Evolutionary conservation across 1,284 basidiomycete genomes (phyloP).

Genomic region (Pseudozyma thailandica): DNA sequence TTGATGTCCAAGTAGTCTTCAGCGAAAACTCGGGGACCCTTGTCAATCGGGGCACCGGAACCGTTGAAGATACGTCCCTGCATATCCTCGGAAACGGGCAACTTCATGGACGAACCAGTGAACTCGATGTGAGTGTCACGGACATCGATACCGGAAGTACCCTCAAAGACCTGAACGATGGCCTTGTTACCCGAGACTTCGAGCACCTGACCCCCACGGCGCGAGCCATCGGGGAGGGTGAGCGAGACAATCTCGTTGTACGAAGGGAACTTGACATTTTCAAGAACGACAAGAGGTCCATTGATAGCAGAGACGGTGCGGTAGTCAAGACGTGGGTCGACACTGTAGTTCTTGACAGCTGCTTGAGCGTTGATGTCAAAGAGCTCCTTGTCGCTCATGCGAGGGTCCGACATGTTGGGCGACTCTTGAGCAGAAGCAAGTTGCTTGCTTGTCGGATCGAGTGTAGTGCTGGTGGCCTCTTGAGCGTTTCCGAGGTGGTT

Average conservation of each 20-base stretch:
- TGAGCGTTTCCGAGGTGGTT: too few species aligned
- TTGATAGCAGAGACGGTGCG: constrained; percentile 95
- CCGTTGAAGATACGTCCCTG: constrained; percentile 99
- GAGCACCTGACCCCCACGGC: constrained; percentile 95
- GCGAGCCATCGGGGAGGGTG: constrained; percentile 93
- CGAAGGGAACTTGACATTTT: constrained; percentile 99
- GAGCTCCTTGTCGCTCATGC: constrained; percentile 76
- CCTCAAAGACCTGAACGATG: constrained; percentile 97
- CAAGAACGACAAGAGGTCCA: constrained; percentile 88
- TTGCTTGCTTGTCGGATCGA: not conserved
- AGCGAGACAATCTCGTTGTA: constrained; percentile 99
- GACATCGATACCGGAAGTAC: constrained; percentile 96
- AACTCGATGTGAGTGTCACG: constrained; percentile 98
- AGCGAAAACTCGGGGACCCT: constrained; percentile 98
- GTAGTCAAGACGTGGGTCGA: constrained; percentile 91
- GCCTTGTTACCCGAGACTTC: constrained; percentile 99
- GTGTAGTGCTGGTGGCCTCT: not conserved
- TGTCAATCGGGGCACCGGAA: constrained; percentile 95
- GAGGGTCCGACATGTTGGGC: constrained; percentile 65
- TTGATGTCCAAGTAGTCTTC: constrained; percentile 99
- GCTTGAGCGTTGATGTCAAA: constrained; percentile 86
- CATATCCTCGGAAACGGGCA: constrained; percentile 99
- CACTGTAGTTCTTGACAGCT: constrained; percentile 73
- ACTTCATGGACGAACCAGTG: constrained; percentile 97
- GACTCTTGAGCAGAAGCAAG: not conserved